Percentiles rank a stretch among this genome's conserved stretches.
Conservation (phyloP, 2,329 filamentous ascomycete species). For the Penicillium griseofulvum region DNA sequence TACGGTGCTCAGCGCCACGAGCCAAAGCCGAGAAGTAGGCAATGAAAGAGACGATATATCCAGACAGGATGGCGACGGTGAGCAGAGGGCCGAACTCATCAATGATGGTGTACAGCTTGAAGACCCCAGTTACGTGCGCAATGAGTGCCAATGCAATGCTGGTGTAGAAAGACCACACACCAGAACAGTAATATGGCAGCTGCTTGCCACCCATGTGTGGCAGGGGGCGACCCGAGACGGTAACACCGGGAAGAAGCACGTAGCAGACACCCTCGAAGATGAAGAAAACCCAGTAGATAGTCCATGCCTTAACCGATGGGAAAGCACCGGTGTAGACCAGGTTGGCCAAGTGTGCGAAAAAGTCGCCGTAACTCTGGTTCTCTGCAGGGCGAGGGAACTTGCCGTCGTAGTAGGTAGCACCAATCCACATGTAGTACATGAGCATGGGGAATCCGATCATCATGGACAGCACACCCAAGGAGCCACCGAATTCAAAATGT, state of each 20-base stretch:
- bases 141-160: slow-evolving; percentile 69
- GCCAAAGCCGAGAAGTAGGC: slow-evolving; percentile 82
- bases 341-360: slow-evolving; percentile 66
- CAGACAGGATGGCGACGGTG: slow-evolving; percentile 87
- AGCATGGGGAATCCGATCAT: slow-evolving; percentile 91
- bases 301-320: slow-evolving; percentile 78
- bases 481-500: slow-evolving; percentile 80
- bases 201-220: slow-evolving; percentile 79
- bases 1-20: slow-evolving; percentile 82
- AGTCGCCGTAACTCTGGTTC: slow-evolving; percentile 68
- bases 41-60: slow-evolving; percentile 75
- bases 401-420: slow-evolving; percentile 87
- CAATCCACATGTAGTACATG: slow-evolving; percentile 99
- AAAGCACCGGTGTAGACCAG: slow-evolving; percentile 82
- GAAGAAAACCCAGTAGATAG: slow-evolving; percentile 93
- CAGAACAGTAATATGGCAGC: slow-evolving; percentile 92
- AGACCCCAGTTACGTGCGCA: slow-evolving; percentile 79
- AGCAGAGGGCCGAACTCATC: slow-evolving; percentile 94
- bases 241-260: slow-evolving; percentile 81
- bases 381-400: slow-evolving; percentile 67
- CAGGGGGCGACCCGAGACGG: slow-evolving; percentile 82
- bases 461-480: slow-evolving; percentile 73
- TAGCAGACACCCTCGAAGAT: slow-evolving; percentile 81
- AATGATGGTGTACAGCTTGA: slow-evolving; percentile 86
- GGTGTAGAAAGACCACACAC: slow-evolving; percentile 79